Evolutionary conservation across 2,329 filamentous ascomycete species (phyloP).

Genomic region (Cordyceps cicadae): DNA sequence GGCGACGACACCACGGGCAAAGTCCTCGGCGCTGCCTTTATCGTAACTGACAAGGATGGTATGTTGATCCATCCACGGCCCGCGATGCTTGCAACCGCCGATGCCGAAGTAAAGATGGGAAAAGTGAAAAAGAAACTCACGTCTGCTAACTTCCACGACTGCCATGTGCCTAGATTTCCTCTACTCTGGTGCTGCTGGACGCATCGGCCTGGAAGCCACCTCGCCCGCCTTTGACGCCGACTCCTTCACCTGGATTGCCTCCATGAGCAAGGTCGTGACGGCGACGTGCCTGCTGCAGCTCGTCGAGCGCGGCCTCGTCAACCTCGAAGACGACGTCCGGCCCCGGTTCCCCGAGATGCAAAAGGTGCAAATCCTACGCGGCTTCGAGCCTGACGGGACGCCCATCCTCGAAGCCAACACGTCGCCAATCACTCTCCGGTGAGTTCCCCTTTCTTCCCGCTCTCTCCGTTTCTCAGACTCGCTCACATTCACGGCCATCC

Average conservation of each 20-base stretch:
- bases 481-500: too few species aligned
- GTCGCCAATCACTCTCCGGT: conserved; percentile 31
- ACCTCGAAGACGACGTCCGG: conserved; percentile 31
- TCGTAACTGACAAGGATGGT: conserved; percentile 27
- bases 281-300: conserved; percentile 30
- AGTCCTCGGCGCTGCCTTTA: conserved; percentile 29
- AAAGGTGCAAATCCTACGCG: conserved; percentile 27
- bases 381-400: conserved; percentile 26
- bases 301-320: conserved; percentile 27
- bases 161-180: conserved; percentile 20
- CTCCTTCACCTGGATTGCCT: conserved; percentile 31
- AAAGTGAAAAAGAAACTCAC: neutral
- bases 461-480: too few species aligned
- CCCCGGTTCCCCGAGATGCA: conserved; percentile 26
- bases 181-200: conserved; percentile 30
- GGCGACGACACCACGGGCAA: conserved; percentile 24
- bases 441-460: too few species aligned
- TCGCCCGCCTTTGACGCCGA: conserved; percentile 24
- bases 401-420: conserved; percentile 31
- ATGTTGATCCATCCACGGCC: neutral
- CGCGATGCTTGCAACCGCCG: neutral
- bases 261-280: conserved; percentile 37
- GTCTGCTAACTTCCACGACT: neutral
- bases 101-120: neutral
- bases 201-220: conserved; percentile 21